phyloP scores from a whole-genome alignment of 345 rosid species.

The Sonneratia caseolaris region DNA sequence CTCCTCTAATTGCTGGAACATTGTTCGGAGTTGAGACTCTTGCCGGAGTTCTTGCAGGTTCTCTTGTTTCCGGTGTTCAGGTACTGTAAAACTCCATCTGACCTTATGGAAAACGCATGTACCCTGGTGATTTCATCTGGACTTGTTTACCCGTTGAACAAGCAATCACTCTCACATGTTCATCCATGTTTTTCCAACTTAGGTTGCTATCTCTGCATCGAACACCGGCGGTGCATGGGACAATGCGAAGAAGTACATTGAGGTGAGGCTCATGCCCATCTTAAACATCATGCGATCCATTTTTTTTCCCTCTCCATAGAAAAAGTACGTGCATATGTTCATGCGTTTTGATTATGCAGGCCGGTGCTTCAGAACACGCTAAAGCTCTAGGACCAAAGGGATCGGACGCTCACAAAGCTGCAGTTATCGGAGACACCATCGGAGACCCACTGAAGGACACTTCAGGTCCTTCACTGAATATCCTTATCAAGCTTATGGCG shows the following conservation, averaged over 20 bases:
- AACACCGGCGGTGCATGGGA: slow-evolving; percentile 76
- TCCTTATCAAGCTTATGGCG: slow-evolving; percentile 73
- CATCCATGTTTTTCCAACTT: not conserved
- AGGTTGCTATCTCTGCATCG: slow-evolving; percentile 71
- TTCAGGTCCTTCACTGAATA: slow-evolving; percentile 62
- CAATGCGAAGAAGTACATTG: slow-evolving; percentile 65
- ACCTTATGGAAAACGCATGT: no score
- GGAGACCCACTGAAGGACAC: slow-evolving; percentile 74
- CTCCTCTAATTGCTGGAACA: slow-evolving; percentile 52
- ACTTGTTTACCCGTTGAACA: not conserved
- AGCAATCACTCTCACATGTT: no score
- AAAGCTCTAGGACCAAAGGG: slow-evolving; percentile 54
- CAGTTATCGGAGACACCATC: slow-evolving; percentile 62
- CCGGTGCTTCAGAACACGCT: slow-evolving; percentile 55
- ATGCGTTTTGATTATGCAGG: slow-evolving; percentile 15
- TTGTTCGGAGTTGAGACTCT: slow-evolving; percentile 65
- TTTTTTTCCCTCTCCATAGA: not conserved
- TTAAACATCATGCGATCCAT: no score
- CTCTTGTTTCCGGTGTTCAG: slow-evolving; percentile 66
- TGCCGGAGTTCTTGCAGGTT: slow-evolving; percentile 61
- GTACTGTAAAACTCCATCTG: slow-evolving; percentile 4
- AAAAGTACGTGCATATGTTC: not conserved
- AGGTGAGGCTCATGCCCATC: slow-evolving; percentile 23
- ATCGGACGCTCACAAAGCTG: slow-evolving; percentile 63
- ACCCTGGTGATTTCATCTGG: not conserved